Base-by-base conservation (phyloP, 2,329 filamentous ascomycete species). In the Colletotrichum neosansevieriae region DNA sequence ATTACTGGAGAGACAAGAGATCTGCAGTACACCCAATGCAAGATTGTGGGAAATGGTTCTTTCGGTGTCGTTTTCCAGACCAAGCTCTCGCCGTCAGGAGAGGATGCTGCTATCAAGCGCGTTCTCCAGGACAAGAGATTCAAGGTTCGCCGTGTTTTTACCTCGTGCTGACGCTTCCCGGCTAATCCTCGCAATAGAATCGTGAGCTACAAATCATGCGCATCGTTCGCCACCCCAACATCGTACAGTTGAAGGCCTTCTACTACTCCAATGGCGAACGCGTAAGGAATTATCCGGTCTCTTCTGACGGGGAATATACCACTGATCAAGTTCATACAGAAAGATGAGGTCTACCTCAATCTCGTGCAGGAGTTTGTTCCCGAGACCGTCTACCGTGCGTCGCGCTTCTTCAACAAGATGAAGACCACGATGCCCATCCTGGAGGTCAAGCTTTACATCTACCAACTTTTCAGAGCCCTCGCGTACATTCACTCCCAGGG, bases 51-150 rank as follows among this genome's bases (percentile, higher is more conserved):
- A 80, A 99, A 99, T 84, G 96, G 96, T 74, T 98, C 95, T 40
- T 99, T 99, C 75, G 96, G 96, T 73, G 95, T 99, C 58, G 96
- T 99, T 72, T 99, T 99, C 82, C 96, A 99, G 85, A 99, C 96
- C 66, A 98, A 98, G 85, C 88, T 99, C 76, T 95, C 95, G 70
- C 96, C 96, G n/a, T 96, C 93, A 72, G 95, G 95, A 72, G 96
- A 99, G 82, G 96, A 99, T 84, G 96, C 96, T 61, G 96, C 96
- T 79, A 99, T 99, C 86, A 99, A 99, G 87, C 92, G 96, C 75
- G 96, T 99, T 69, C 88, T 99, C 67, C 96, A 99, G 79, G 96
- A 99, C 87, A 99, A 99, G 87, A 91, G 96, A 79, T 99, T 99
- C 91, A 99, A 99, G 93, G 96, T 97, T 79, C 34, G 76, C 61